Conservation (phyloP, 2,329 filamentous ascomycete species). For the Lizonia empirigonia region DNA sequence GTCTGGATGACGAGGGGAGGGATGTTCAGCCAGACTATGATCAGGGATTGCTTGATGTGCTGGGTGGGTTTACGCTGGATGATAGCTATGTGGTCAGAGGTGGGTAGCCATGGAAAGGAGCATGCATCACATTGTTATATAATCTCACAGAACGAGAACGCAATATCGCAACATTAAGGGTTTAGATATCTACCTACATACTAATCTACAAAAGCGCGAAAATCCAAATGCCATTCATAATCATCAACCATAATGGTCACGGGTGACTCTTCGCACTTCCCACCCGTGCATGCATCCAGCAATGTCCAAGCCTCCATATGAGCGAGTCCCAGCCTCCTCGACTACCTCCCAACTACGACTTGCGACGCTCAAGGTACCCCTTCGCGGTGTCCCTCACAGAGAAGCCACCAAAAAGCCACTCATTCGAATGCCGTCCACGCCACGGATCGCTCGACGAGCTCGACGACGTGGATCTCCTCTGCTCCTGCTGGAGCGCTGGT, state of each 20-base stretch:
- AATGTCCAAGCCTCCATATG: background rate
- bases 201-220: background rate
- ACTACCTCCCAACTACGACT: slow-evolving; percentile 12
- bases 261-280: background rate
- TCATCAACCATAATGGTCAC: background rate
- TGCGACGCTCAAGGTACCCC: slow-evolving; percentile 35
- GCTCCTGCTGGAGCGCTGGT: slow-evolving; percentile 31
- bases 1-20: slow-evolving; percentile 43
- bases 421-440: slow-evolving; percentile 47
- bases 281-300: slow-evolving; percentile 6
- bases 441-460: slow-evolving; percentile 41
- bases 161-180: background rate
- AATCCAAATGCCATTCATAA: background rate
- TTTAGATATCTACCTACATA: background rate
- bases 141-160: background rate
- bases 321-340: slow-evolving; percentile 1
- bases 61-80: slow-evolving; percentile 44
- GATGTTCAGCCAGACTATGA: slow-evolving; percentile 52
- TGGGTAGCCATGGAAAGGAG: no score
- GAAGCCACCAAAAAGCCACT: slow-evolving; percentile 48
- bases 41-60: slow-evolving; percentile 44
- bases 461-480: slow-evolving; percentile 36
- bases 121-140: background rate
- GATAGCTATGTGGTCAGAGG: slow-evolving; percentile 36
- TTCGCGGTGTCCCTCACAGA: slow-evolving; percentile 46